Base-by-base conservation (phyloP, 441 rosid species). In the Erodium moschatum region DNA sequence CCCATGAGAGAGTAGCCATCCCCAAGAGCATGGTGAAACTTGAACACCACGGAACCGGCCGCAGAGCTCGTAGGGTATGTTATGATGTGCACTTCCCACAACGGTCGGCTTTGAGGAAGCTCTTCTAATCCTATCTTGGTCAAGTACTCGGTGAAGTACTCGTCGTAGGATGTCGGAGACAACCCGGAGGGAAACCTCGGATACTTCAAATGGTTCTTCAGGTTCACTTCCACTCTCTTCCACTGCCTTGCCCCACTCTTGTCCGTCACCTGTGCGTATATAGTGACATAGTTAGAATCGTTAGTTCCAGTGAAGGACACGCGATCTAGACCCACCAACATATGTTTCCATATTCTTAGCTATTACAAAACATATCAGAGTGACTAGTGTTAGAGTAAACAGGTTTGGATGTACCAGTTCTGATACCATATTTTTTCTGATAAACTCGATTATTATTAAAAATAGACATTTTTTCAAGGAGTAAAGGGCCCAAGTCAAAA, bases 1-100 rank as follows among this genome's bases (percentile, higher is more conserved):
- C 84, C 83, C 85, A 85, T 85, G 13, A 85, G 73, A 68, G 88
- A 82, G 40, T 54, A 81, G 4, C 88, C 86, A 56, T 85, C 86
- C 0, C 88, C 85, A 19, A 81, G 77, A 0, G 88, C 76, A 64
- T 85, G 86, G 67, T 85, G 86, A 13, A 82, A 71, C 77, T 85
- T 85, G 81, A 82, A 85, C 9, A 85, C 61, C 0, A 79, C 0
- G 61, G 56, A 77, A 0, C 85, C 83, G 16, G 82, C 78, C 8
- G 86, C 81, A 31, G 68, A 50, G 15, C 68, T 77, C 20, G 82
- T 81, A 0, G 88, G 82, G 73, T 85, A 81, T 42, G 72, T 81
- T 13, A 85, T 27, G 6, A 81, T 35, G 35, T 85, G 86, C 24
- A 81, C 67, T 70, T 85, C 86, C 88, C 88, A 82, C 1, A 81